Evolutionary conservation across 2,329 filamentous ascomycete species (phyloP), one percentile per base, ranked within the genome.

Genomic region (Leptographium galeiforme): DNA sequence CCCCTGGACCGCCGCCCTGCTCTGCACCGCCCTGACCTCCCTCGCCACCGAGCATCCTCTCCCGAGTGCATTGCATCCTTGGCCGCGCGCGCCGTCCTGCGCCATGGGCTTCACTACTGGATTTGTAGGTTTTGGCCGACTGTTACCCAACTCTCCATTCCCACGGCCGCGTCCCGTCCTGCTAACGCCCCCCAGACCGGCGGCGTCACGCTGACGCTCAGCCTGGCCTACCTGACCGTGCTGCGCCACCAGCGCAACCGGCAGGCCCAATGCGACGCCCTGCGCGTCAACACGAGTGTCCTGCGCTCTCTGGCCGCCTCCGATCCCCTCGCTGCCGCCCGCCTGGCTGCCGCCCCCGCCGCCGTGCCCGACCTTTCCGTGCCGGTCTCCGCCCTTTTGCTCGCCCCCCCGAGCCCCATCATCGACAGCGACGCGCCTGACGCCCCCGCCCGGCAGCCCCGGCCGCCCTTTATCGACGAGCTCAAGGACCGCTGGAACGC

Each of bases 401-500:
- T 11, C 16, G 32, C 50, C 11, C 2, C 39, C 10, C 34, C 34
- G 4, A 13, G 34, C 6, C 8, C 8, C 34, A n/a, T n/a, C 34
- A n/a, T n/a, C 11, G 12, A 34, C 36, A 14, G 10, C 13, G 13
- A 16, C 13, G 36, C 48, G 40, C 32, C 39, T 6, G 38, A 46
- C 69, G 73, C 45, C 74, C 79, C 61, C 65, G 72, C 41, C 72
- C 74, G 48, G 70, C 72, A 40, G 67, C 76, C 52, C 71, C 72
- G 76, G 57, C 73, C 75, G 33, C 73, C 74, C 48, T 70, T 86
- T 50, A 64, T 81, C 52, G 85, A 89, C 63, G 72, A 79, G 39
- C 74, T 83, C 61, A 91, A 91, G 71, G 83, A 87, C 62, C 73
- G 79, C 56, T 91, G 87, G 87, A 91, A 93, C 66, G 68, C 76